These are phyloP conservation scores for Diplodia mutila DNA, from an alignment of 2,329 filamentous ascomycete genomes.

Conservation along the genomic window DNA sequence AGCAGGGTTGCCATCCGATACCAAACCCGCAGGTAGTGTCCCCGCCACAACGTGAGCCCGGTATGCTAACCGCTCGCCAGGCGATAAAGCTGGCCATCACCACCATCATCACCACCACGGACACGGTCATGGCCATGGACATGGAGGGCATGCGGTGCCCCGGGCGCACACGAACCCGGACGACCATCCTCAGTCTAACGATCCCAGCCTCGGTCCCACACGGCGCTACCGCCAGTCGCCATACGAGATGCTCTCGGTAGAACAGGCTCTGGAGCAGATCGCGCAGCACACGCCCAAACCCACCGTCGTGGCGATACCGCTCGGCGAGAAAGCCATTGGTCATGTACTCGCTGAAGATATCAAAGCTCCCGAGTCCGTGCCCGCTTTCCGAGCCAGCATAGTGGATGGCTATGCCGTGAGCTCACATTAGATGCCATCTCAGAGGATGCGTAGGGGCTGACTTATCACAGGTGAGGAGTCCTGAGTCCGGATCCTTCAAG, in stretches of 20 bases:
- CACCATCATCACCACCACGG: constrained; percentile 54
- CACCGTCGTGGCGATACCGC: constrained; percentile 59
- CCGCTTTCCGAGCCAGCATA: constrained; percentile 92
- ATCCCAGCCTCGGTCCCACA: constrained; percentile 62
- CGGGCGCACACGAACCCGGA: constrained; percentile 73
- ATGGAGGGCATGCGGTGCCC: constrained; percentile 52
- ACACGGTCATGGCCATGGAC: constrained; percentile 66
- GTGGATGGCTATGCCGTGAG: constrained; percentile 85
- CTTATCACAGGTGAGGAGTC: constrained; percentile 35
- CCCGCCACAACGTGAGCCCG: no score
- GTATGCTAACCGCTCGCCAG: not conserved
- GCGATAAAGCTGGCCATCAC: constrained; percentile 31
- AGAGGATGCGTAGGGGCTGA: not conserved
- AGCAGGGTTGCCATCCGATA: constrained; percentile 62
- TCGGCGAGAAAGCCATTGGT: constrained; percentile 70
- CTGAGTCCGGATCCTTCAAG: constrained; percentile 51
- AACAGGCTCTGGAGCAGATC: constrained; percentile 76
- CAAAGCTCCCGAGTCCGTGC: constrained; percentile 77
- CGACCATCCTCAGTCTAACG: constrained; percentile 61
- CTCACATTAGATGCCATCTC: not conserved
- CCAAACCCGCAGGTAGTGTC: constrained; percentile 30
- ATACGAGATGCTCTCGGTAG: constrained; percentile 87
- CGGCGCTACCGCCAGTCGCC: constrained; percentile 82
- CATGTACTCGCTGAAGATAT: constrained; percentile 83
- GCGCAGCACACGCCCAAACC: constrained; percentile 71